Conservation (phyloP, 495 filamentous ascomycete genomes). For the Talaromyces borbonicus region DNA sequence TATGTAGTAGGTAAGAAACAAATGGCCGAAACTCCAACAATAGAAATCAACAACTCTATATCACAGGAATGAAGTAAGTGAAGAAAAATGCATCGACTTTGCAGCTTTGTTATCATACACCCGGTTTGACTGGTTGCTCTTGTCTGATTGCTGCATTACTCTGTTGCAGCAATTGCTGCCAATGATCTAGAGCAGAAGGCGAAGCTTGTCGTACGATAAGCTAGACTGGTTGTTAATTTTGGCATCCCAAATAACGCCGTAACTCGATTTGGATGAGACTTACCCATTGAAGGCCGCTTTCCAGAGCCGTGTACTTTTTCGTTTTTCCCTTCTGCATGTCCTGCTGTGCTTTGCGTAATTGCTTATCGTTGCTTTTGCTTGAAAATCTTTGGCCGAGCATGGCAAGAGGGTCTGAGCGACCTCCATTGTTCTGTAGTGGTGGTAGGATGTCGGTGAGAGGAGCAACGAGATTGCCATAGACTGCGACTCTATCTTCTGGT, state of each 20-base stretch:
- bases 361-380: neutral
- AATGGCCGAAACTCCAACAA: too few relatives aligned
- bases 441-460: neutral
- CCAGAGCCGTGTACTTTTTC: neutral
- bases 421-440: neutral
- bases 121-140: neutral
- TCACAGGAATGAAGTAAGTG: too few relatives aligned
- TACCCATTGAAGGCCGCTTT: neutral
- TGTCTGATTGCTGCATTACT: constrained; percentile 2
- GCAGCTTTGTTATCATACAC: too few relatives aligned
- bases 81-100: too few relatives aligned
- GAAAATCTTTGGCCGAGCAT: neutral
- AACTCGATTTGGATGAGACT: neutral
- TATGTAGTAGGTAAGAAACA: too few relatives aligned
- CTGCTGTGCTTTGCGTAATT: neutral
- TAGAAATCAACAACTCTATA: too few relatives aligned
- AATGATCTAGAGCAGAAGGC: neutral
- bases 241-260: too few relatives aligned
- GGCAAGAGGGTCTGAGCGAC: neutral
- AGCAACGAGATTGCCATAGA: neutral
- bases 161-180: neutral
- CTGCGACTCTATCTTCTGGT: constrained; percentile 1
- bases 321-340: constrained; percentile 1
- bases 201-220: constrained; percentile 1
- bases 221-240: neutral